Percentiles rank a stretch among this genome's conserved stretches.
Conservation (phyloP, 2,329 filamentous ascomycete genomes). For the Orbilia javanica region DNA sequence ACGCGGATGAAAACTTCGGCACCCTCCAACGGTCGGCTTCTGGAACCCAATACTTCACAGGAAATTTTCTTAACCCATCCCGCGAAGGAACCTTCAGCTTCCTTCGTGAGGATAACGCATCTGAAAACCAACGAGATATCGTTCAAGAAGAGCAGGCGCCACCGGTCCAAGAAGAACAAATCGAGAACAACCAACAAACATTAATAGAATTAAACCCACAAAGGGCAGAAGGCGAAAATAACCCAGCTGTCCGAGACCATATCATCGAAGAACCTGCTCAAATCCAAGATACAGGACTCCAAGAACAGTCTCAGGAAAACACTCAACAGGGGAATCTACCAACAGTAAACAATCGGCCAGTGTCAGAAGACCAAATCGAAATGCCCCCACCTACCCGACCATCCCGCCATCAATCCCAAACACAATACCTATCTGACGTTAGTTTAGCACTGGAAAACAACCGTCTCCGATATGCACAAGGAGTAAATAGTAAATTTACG, state of each 20-base stretch:
- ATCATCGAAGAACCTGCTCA: not conserved
- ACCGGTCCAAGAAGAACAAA: not conserved
- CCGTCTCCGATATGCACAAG: slow-evolving; percentile 14
- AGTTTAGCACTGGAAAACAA: not conserved
- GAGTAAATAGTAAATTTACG: not conserved
- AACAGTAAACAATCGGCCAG: not conserved
- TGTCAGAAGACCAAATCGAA: not conserved
- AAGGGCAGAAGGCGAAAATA: not conserved
- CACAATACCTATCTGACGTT: not conserved
- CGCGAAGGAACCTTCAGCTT: not conserved
- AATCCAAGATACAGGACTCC: not conserved
- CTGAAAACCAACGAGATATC: not conserved
- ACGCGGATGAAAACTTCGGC: not conserved
- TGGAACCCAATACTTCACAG: not conserved
- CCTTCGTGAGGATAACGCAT: not conserved
- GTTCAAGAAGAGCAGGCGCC: not conserved
- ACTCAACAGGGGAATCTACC: not conserved
- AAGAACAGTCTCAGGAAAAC: not conserved
- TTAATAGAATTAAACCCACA: not conserved
- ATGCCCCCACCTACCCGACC: slow-evolving; percentile 30
- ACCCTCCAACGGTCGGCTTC: not conserved
- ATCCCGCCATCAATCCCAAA: not conserved
- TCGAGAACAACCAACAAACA: not conserved
- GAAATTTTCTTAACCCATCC: not conserved
- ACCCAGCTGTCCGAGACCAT: not conserved